Base-by-base conservation (phyloP, 2,329 filamentous ascomycete species). In the Ascochyta viciae-villosae region DNA sequence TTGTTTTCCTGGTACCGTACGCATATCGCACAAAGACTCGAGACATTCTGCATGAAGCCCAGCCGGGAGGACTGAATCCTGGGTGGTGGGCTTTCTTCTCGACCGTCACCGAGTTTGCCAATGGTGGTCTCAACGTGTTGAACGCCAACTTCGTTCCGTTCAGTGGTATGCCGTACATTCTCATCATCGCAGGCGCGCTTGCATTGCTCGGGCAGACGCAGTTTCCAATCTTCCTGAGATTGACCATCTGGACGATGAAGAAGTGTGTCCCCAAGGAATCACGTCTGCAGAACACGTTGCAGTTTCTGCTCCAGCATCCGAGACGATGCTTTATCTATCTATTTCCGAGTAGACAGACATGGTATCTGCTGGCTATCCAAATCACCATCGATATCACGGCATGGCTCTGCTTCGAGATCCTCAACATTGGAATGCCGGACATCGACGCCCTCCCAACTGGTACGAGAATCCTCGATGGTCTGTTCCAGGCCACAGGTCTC, bases 361-460 rank as follows among this genome's bases (percentile, higher is more conserved):
- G 87, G 84, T 89, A 86, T 79, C 78, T 90, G 0, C 73, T 89
- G 9, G 83, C 82, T 43, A 85, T 87, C 57, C 79, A 89, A 6
- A 68, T 87, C 4, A 63, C 82, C 12, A 81, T 89, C 15, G 89
- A 89, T 53, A 80, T 82, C 0, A 80, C 86, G 16, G 86, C 89
- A 61, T 90, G 87, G 87, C 77, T 83, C 0, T 82, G 82, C 0
- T 90, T 90, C 60, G 86, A 89, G 68, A 74, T 89, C 3, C 76
- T 90, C 3, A 88, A 89, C 42, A 79, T 89, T 38, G 83, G 84
- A 1, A 89, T 89, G 61, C 74, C 81, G 1, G 78, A 78, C 1
- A 77, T 89, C 0, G 78, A 83, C 27, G 67, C 70, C 4, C 80
- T 88, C 13, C 81, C 85, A 0, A 66, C 77, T 0, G 80, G 81